A percentile compares a stretch with the other conserved stretches of the same genome.
These are phyloP conservation scores for Ceratobasidium sp. DNA, from an alignment of 1,284 basidiomycete genomes.

Conservation along the genomic window DNA sequence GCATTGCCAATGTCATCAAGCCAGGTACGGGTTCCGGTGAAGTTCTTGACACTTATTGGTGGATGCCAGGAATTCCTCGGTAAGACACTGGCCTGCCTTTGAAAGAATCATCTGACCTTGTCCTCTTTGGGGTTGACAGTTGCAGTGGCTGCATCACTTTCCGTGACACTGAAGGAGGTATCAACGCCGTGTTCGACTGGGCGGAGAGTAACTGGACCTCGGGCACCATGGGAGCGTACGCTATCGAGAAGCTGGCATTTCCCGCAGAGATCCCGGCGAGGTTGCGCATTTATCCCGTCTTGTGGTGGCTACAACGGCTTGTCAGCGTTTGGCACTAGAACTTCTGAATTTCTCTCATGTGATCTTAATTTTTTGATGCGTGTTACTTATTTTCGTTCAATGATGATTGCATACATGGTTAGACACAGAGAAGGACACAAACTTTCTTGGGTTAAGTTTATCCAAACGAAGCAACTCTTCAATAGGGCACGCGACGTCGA, in stretches of 20 bases:
- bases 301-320: no score
- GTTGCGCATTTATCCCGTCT: no score
- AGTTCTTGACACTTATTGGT: constrained; percentile 1
- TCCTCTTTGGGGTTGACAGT: neutral
- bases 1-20: neutral
- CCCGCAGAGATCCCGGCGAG: no score
- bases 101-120: neutral
- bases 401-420: no score
- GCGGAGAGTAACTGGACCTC: constrained; percentile 5
- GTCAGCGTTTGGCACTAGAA: no score
- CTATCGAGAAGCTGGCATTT: neutral
- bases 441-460: no score
- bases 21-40: neutral
- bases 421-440: no score
- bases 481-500: no score
- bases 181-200: constrained; percentile 5
- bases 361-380: no score
- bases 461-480: no score
- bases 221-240: neutral
- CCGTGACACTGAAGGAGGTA: neutral
- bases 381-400: no score
- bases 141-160: constrained; percentile 1
- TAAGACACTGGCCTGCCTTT: neutral
- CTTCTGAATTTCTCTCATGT: no score
- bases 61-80: neutral